Base-by-base conservation (phyloP, 192 early-diverging fungal genomes). In the Linnemannia exigua region DNA sequence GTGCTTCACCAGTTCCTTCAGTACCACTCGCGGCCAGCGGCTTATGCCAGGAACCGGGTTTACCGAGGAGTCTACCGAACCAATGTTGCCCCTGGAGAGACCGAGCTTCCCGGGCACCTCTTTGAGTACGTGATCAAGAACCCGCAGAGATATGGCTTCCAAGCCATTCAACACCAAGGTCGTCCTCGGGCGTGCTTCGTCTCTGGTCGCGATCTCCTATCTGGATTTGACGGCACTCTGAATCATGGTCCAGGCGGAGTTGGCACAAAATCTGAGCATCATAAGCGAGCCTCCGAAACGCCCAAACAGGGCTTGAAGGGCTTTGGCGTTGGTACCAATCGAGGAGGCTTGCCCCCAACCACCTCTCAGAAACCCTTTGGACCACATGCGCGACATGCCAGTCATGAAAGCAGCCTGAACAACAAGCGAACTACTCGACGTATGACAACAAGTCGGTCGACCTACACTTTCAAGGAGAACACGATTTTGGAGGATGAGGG, bases 31-130 rank as follows among this genome's bases (percentile, higher is more conserved):
- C 79, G 77, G 22, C 89, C 90, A n/a, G 88, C 88, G 2, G 79
- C 85, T 20, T 91, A 89, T 72, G 86, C 92, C n/a, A 80, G 89
- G 46, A 89, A 93, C 76, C 86, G 92, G 19, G 82, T 93, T 28
- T 84, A 90, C 36, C 81, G 89, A n/a, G 91, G 88, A n/a, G 76
- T 80, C 1, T 92, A 90, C 75, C 66, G 76, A 14, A 81, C 79
- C n/a, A 80, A 76, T 25, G 69, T 80, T 19, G 61, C 77, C 9
- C 84, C 84, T 36, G 84, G 79, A 1, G 84, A 87, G 61, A 71
- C 15, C 5, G 77, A 76, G 50, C 75, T 80, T 14, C 71, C 80
- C 25, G 82, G 87, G 36, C 84, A 79, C 67, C 69, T 90, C 46
- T 90, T 88, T 74, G 75, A 87, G 6, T 90, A 88, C 36, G 77